These are phyloP conservation scores for Hygrophoropsis aurantiaca DNA, from an alignment of 768 basidiomycete genomes.

Conservation along the genomic window DNA sequence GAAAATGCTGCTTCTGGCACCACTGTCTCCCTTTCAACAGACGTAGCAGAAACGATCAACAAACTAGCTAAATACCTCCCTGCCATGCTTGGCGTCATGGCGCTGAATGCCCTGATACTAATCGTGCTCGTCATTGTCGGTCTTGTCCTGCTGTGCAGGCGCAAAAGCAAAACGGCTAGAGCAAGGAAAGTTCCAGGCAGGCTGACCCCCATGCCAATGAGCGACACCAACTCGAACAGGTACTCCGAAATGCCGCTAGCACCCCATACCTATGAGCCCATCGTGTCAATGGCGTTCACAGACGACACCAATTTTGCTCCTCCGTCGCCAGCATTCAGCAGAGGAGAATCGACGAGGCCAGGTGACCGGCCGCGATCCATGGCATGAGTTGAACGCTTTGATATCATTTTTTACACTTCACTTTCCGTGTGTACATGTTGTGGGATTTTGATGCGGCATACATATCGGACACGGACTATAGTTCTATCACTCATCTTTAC, in stretches of 20 bases:
- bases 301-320: slow-evolving; percentile 51
- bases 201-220: slow-evolving; percentile 59
- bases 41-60: slow-evolving; percentile 59
- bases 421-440: slow-evolving; percentile 11
- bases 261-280: slow-evolving; percentile 64
- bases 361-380: slow-evolving; percentile 44
- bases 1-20: slow-evolving; percentile 41
- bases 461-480: slow-evolving; percentile 13
- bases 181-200: slow-evolving; percentile 42
- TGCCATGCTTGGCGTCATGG: slow-evolving; percentile 72
- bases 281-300: slow-evolving; percentile 55
- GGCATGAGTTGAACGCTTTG: slow-evolving; percentile 26
- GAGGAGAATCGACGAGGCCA: slow-evolving; percentile 25
- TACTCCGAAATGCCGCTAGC: slow-evolving; percentile 34
- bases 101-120: slow-evolving; percentile 73
- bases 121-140: slow-evolving; percentile 56
- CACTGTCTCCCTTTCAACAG: slow-evolving; percentile 54
- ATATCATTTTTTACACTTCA: slow-evolving; percentile 11
- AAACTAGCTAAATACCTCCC: slow-evolving; percentile 67
- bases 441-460: slow-evolving; percentile 8
- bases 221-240: slow-evolving; percentile 32
- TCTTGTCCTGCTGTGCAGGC: slow-evolving; percentile 52
- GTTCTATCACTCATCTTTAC: slow-evolving; percentile 9
- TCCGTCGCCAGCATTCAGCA: slow-evolving; percentile 61
- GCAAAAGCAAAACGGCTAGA: slow-evolving; percentile 37